Evolutionary conservation across 2,329 filamentous ascomycete genomes (phyloP).

Genomic region (Rhynchosporium graminicola): DNA sequence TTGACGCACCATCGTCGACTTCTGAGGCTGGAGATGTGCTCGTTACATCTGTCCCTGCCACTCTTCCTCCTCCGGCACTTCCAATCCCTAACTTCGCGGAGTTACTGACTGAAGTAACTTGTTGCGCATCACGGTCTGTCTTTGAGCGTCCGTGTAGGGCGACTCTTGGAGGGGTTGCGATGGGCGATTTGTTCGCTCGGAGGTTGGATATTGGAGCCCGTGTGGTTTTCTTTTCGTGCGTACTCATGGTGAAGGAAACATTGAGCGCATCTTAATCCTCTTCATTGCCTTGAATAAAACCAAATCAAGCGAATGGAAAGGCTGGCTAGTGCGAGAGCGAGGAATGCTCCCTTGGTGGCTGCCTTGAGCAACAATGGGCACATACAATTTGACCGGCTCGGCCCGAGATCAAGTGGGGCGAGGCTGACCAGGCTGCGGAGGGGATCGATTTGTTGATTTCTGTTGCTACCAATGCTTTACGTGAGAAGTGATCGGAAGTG

Average conservation of each 20-base stretch:
- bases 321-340: neutral
- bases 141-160: slow-evolving; percentile 12
- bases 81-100: slow-evolving; percentile 24
- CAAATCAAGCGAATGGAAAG: neutral
- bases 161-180: slow-evolving; percentile 16
- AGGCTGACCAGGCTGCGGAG: slow-evolving; percentile 12
- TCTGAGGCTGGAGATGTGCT: slow-evolving; percentile 19
- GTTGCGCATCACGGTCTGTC: neutral
- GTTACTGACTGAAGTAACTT: slow-evolving; percentile 21
- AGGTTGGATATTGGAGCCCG: slow-evolving; percentile 2
- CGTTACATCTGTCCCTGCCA: slow-evolving; percentile 1
- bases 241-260: slow-evolving; percentile 9
- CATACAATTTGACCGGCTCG: neutral
- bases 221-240: slow-evolving; percentile 15
- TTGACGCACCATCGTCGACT: slow-evolving; percentile 17
- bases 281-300: neutral
- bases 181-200: slow-evolving; percentile 13
- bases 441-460: no score
- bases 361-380: slow-evolving; percentile 7
- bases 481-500: no score
- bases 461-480: no score
- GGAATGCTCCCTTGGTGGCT: neutral
- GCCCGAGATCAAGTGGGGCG: slow-evolving; percentile 3
- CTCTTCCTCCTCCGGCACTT: neutral
- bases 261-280: slow-evolving; percentile 3